Evolutionary conservation across 805 yeast genomes (phyloP).

Genomic region (Pichia membranifaciens): DNA sequence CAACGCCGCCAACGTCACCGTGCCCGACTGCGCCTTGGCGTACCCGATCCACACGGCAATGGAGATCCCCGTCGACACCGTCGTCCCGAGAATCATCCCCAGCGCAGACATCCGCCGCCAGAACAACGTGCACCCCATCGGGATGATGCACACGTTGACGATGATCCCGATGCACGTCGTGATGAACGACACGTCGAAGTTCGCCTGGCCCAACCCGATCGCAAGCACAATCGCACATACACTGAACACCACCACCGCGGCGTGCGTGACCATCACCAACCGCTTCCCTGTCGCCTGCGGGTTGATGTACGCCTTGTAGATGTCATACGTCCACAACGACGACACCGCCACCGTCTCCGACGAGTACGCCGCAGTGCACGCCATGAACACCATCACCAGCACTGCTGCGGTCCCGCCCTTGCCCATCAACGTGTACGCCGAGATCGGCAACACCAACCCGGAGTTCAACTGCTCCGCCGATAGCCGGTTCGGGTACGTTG

Average conservation of each 20-base stretch:
- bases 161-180: slow-evolving; percentile 48
- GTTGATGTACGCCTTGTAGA: slow-evolving; percentile 44
- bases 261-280: slow-evolving; percentile 40
- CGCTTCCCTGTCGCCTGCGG: slow-evolving; percentile 46
- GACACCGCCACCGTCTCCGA: slow-evolving; percentile 51
- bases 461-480: slow-evolving; percentile 38
- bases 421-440: slow-evolving; percentile 46
- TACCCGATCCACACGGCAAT: slow-evolving; percentile 37
- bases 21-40: slow-evolving; percentile 28
- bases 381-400: slow-evolving; percentile 44
- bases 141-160: slow-evolving; percentile 51
- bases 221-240: slow-evolving; percentile 43
- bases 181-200: slow-evolving; percentile 47
- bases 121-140: slow-evolving; percentile 42
- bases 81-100: slow-evolving; percentile 42
- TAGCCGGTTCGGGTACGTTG: slow-evolving; percentile 25
- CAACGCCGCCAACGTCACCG: slow-evolving; percentile 29
- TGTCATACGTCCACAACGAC: slow-evolving; percentile 44
- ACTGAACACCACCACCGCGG: slow-evolving; percentile 39
- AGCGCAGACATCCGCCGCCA: slow-evolving; percentile 39
- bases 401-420: slow-evolving; percentile 46
- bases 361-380: slow-evolving; percentile 51
- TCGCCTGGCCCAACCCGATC: slow-evolving; percentile 46
- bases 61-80: slow-evolving; percentile 40
- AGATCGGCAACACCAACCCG: slow-evolving; percentile 47